Conservation (phyloP, 192 early-diverging fungal species). For the Linnemannia zychae region DNA sequence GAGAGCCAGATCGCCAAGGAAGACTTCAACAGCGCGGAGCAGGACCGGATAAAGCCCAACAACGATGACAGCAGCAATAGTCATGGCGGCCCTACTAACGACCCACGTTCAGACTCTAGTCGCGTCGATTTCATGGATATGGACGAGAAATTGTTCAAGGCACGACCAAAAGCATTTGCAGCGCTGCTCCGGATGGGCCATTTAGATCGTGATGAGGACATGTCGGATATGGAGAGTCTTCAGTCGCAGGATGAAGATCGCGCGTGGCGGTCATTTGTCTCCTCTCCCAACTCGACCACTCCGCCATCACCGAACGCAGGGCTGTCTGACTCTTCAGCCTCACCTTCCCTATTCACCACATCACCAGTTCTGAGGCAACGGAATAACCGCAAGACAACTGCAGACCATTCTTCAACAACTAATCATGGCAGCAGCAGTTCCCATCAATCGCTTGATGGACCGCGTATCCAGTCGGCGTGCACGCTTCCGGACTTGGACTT, state of each 20-base stretch:
- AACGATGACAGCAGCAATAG: not conserved
- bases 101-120: not conserved
- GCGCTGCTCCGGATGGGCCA: slow-evolving; percentile 13
- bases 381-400: not conserved
- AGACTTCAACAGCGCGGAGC: not conserved
- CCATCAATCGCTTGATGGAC: not conserved
- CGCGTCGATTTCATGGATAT: slow-evolving; percentile 31
- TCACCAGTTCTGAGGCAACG: slow-evolving; percentile 35
- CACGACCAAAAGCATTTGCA: slow-evolving; percentile 30
- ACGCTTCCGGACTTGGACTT: slow-evolving; percentile 15
- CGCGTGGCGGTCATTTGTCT: slow-evolving; percentile 49
- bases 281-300: slow-evolving; percentile 51
- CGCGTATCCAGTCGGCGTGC: slow-evolving; percentile 9
- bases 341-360: slow-evolving; percentile 18
- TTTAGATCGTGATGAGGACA: slow-evolving; percentile 35
- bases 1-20: not conserved
- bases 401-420: not conserved
- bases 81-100: not conserved
- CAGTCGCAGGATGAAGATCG: slow-evolving; percentile 46
- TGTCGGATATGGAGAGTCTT: slow-evolving; percentile 53
- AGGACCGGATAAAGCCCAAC: not conserved
- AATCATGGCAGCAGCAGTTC: not conserved
- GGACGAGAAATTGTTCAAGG: slow-evolving; percentile 38
- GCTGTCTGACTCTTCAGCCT: slow-evolving; percentile 21
- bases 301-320: slow-evolving; percentile 44